phyloP scores from a whole-genome alignment of 1,139 yeast genomes.

The Sugiyamaella pinicola region DNA sequence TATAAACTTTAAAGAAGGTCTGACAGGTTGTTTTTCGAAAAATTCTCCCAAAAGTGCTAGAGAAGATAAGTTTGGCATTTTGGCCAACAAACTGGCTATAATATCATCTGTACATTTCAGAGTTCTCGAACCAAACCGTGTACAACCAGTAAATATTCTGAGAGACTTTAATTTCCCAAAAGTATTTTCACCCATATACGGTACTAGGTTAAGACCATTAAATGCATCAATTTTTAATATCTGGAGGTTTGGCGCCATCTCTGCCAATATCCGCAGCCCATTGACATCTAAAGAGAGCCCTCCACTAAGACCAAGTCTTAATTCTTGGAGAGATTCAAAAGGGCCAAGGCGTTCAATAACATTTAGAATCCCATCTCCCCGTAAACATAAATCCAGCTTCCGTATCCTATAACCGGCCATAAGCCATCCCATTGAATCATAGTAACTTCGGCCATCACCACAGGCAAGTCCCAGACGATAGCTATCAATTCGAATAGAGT shows the following conservation, averaged over 20 bases:
- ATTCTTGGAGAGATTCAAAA: background rate
- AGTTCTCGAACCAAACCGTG: background rate
- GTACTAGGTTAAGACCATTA: background rate
- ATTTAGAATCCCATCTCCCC: background rate
- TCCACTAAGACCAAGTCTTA: background rate
- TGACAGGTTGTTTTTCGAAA: background rate
- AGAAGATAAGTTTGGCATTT: background rate
- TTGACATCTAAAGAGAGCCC: slow-evolving; percentile 5
- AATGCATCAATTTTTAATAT: slow-evolving; percentile 1
- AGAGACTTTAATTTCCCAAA: background rate
- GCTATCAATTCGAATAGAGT: slow-evolving; percentile 1
- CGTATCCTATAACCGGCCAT: background rate
- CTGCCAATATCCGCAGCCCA: slow-evolving; percentile 3
- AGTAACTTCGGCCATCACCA: background rate
- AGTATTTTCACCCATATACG: background rate
- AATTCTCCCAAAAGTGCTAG: background rate
- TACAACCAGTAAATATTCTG: slow-evolving; percentile 1
- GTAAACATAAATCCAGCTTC: slow-evolving; percentile 1
- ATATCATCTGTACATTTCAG: background rate
- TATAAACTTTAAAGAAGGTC: background rate
- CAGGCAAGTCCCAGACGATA: background rate
- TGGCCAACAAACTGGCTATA: background rate
- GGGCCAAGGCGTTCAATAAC: background rate
- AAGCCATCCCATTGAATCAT: slow-evolving; percentile 6
- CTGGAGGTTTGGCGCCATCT: slow-evolving; percentile 4